A percentile compares a stretch with the other conserved stretches of the same genome.
Conservation (phyloP, 257 asterid species). For the Jacaranda copaia region DNA sequence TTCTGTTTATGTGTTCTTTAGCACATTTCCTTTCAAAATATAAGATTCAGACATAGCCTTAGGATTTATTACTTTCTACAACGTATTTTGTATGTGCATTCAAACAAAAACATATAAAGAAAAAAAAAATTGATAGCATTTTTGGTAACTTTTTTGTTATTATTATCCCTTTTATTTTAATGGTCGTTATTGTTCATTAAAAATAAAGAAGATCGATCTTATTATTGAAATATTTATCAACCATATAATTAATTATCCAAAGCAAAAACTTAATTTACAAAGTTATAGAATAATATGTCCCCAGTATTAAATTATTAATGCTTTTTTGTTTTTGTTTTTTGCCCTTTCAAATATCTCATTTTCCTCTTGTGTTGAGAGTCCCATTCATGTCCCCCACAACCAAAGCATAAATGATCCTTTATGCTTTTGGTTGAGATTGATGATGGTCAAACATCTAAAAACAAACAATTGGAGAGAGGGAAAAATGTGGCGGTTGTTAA, state of each 20-base stretch:
- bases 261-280: neutral
- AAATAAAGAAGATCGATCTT: too few relatives aligned
- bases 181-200: neutral
- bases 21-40: neutral
- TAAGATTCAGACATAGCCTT: neutral
- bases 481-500: neutral
- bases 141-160: neutral
- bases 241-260: neutral
- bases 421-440: constrained; percentile 8
- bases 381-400: constrained; percentile 17
- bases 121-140: neutral
- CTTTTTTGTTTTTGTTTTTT: neutral
- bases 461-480: neutral
- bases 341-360: neutral
- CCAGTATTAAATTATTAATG: neutral
- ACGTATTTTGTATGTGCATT: neutral
- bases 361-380: neutral
- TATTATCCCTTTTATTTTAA: neutral
- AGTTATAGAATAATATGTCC: neutral
- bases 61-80: neutral
- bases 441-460: constrained; percentile 4
- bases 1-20: neutral
- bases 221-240: too few relatives aligned
- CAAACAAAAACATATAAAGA: neutral
- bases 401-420: neutral